Evolutionary conservation across 192 early-diverging fungal genomes (phyloP), one percentile per base, ranked within the genome.

Genomic region (Backusella macrospora): DNA sequence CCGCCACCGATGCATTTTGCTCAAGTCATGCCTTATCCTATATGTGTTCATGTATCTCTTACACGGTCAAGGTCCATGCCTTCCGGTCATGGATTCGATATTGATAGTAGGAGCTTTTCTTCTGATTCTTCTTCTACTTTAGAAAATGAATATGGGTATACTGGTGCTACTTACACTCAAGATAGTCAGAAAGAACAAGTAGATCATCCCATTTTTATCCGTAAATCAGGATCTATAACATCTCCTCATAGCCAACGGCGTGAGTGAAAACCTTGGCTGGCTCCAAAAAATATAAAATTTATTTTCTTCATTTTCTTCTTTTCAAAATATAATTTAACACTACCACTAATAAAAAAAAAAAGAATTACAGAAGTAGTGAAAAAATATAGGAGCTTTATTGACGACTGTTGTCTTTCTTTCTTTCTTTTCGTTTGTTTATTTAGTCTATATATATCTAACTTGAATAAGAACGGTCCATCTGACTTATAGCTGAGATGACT

Each of bases 381-480:
- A 59, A 10, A 59, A 9, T 12, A 23, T 21, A 59, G 26, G 26
- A 8, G 52, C 3, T 13, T 12, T 59, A 26, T 23, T 26, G 12
- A 9, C 26, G 21, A 4, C 4, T 4, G 10, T 59, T 23, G 8
- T 59, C 26, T 59, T 26, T 59, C 26, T 18, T 18, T 18, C 49
- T 52, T 52, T 23, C 2, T 26, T 23, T 59, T 59, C 16, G 23
- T 59, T 59, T 59, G 52, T 59, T 59, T 59, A 14, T 59, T 59
- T 43, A 9, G 4, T 43, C 10, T 4, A 43, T 43, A 14, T 55
- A 23, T 4, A 59, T 0, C 21, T 23, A 59, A 23, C 52, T 23
- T 59, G 52, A 59, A 59, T 21, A 26, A 59, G 52, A 12, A n/a
- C 52, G 26, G 52, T 59, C 26, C 52, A 59, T 59, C 52, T 59